Conservation (phyloP, 2,329 filamentous ascomycete genomes). For the Ciborinia camelliae region DNA sequence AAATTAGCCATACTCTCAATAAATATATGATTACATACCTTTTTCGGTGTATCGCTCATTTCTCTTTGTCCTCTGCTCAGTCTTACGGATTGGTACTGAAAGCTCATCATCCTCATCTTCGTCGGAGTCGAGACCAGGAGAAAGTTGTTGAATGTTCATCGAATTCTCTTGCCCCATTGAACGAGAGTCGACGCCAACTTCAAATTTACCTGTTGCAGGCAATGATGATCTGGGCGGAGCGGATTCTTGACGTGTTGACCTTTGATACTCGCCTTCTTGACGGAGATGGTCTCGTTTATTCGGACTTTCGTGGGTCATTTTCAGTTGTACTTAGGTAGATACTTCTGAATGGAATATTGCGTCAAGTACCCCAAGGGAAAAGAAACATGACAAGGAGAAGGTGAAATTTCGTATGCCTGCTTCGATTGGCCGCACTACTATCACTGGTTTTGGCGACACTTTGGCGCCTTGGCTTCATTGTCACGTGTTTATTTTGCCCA, state of each 20-base stretch:
- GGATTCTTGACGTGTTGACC: no score
- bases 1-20: not conserved
- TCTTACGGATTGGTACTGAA: not conserved
- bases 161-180: not conserved
- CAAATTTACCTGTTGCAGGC: not conserved
- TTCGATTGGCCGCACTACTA: no score
- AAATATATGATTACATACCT: not conserved
- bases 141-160: not conserved
- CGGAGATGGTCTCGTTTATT: not conserved
- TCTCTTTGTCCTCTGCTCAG: not conserved
- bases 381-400: not conserved
- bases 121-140: not conserved
- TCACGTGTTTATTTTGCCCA: not conserved
- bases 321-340: not conserved
- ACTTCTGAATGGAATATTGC: not conserved
- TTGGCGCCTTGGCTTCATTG: not conserved
- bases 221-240: not conserved
- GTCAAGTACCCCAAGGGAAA: not conserved
- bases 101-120: not conserved
- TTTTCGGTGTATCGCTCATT: not conserved
- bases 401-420: not conserved
- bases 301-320: not conserved
- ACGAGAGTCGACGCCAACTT: not conserved
- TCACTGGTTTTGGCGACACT: not conserved
- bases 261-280: no score